Conservation (phyloP, 805 yeast species). For the Wickerhamiella brachini region DNA sequence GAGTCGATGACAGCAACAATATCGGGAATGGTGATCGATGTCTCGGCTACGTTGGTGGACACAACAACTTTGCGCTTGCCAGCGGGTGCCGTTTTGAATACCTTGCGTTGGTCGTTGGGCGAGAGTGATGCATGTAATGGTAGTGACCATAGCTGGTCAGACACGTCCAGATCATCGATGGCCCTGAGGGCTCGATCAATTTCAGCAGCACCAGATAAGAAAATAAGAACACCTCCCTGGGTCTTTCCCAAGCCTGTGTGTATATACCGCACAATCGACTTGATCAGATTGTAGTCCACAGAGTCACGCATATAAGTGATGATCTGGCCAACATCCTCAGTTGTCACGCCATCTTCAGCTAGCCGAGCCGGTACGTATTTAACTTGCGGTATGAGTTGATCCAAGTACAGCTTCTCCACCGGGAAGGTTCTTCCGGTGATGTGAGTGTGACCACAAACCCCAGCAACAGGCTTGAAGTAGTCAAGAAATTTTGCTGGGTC, state of each 20-base stretch:
- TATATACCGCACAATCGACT: conserved; percentile 38
- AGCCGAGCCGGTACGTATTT: conserved; percentile 31
- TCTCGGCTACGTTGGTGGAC: conserved; percentile 90
- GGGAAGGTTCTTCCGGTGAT: conserved; percentile 93
- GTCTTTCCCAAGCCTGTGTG: conserved; percentile 37
- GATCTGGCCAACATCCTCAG: conserved; percentile 20
- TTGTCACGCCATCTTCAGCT: conserved; percentile 12
- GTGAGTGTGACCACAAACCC: conserved; percentile 47
- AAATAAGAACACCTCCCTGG: conserved; percentile 67
- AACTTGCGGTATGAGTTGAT: conserved; percentile 42
- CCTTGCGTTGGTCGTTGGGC: conserved; percentile 68
- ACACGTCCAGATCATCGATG: conserved; percentile 22
- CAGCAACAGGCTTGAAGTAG: conserved; percentile 37
- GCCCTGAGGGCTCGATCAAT: conserved; percentile 48
- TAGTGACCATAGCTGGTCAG: conserved; percentile 31
- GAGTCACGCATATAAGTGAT: conserved; percentile 23
- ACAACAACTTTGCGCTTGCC: conserved; percentile 67
- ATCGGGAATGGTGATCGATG: conserved; percentile 92
- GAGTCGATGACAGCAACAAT: conserved; percentile 83
- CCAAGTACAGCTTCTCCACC: conserved; percentile 61
- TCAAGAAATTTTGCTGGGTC: conserved; percentile 50
- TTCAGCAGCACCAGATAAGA: conserved; percentile 85
- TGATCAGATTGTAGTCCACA: conserved; percentile 62
- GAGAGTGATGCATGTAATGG: conserved; percentile 85
- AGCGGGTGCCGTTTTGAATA: conserved; percentile 42